phyloP scores from a whole-genome alignment of 306 rosid genomes.

The Echinosophora koreensis region DNA sequence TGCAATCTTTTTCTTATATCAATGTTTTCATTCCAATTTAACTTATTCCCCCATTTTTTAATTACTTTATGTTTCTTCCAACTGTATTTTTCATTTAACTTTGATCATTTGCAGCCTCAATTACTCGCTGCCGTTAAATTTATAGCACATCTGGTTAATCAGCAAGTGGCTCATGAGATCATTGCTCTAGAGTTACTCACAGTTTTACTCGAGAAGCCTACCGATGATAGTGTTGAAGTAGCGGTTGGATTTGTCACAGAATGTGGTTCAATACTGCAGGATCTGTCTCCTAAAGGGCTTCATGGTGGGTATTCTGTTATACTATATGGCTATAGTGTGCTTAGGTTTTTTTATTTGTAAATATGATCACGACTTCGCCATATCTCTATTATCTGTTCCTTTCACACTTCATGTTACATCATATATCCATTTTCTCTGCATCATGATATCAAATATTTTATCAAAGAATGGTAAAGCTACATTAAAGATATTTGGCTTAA shows the following conservation, averaged over 20 bases:
- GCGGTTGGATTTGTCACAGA: conserved; percentile 98
- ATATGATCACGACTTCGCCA: neutral
- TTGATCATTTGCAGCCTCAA: conserved; percentile 70
- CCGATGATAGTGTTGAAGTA: conserved; percentile 95
- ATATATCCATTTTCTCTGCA: neutral
- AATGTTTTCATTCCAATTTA: neutral
- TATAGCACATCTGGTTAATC: conserved; percentile 92
- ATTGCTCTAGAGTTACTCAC: conserved; percentile 91
- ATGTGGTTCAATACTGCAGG: conserved; percentile 88
- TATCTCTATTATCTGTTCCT: neutral
- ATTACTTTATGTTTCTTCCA: conserved; percentile 6
- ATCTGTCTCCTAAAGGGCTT: conserved; percentile 89
- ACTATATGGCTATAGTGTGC: conserved; percentile 24
- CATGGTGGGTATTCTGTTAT: conserved; percentile 72
- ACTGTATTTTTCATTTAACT: conserved; percentile 28
- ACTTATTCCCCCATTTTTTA: neutral
- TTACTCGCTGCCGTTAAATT: conserved; percentile 96
- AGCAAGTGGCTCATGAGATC: conserved; percentile 92
- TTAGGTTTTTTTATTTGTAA: conserved; percentile 16
- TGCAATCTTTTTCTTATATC: neutral
- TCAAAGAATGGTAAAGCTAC: conserved; percentile 2
- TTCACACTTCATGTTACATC: neutral
- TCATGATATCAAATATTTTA: neutral
- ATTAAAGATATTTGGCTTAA: conserved; percentile 2
- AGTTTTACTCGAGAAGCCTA: conserved; percentile 88